Base-by-base conservation (phyloP, 2,329 filamentous ascomycete genomes). In the Fusarium floridanum region DNA sequence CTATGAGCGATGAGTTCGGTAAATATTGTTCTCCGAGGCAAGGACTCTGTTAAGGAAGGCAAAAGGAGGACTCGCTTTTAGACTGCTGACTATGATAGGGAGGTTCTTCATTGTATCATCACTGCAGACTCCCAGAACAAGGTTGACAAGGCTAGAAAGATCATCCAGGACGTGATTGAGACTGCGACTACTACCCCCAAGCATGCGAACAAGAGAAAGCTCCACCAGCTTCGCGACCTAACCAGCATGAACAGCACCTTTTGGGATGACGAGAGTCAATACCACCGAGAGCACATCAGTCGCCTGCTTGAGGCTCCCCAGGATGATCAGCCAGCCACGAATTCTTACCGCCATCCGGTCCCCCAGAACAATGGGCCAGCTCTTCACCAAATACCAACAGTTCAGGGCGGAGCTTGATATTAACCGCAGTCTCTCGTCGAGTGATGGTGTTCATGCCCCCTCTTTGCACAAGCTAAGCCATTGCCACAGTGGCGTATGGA, bases 21-120 rank as follows among this genome's bases (percentile, higher is more conserved):
- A 93, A 94, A 93, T 82, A 95, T 95, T 84, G 92, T 91, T 73
- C 94, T 95, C 81, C 92, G 93, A 82, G 93, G 93, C 85, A 94
- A 94, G 86, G 93, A 93, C 81, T 95, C 93, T 34, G 53, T 11
- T 81, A 95, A 95, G 82, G 93, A 95, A 88, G 93, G 93, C 84
- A 91, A 91, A 7, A 20, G 37, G 12, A 57, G 32, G 80, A 93
- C 22, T 12, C 24, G 22, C 8, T 6, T 17, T 4, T 16, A 5
- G 29, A 20, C 91, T 86, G 92, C 94, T 81, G 92, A 94, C 84
- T 27, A 2, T 27, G 27, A 94, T 2, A 57, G 29, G 84, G 92
- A 94, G 84, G 93, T 94, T 81, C 87, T 95, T 66, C 93, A 95
- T 83, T 94, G 92, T 82, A 85, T 95, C 82, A 94, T 95, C 84